Conservation (phyloP, 225 moss, liverwort and hornwort genomes). For the Thuidium tamariscinum region DNA sequence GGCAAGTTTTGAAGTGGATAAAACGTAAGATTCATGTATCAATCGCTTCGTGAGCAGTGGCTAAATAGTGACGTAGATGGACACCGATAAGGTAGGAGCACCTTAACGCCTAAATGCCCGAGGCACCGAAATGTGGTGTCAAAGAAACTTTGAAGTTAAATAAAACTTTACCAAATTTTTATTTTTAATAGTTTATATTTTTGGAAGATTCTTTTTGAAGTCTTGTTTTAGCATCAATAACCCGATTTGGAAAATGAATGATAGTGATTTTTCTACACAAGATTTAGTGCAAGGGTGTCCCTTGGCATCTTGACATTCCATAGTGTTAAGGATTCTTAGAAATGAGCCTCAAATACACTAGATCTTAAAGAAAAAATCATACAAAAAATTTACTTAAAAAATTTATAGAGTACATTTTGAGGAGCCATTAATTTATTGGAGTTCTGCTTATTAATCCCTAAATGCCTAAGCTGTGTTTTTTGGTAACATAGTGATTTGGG, state of each 20-base stretch:
- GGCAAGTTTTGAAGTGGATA: neutral
- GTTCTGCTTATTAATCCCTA: too few species aligned
- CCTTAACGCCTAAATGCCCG: neutral
- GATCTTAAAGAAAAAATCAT: accelerated
- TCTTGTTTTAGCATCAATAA: too few species aligned
- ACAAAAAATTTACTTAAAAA: neutral
- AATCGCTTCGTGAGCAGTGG: neutral
- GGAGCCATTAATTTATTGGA: neutral
- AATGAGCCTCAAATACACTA: neutral
- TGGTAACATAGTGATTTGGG: too few species aligned
- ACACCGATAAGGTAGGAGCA: neutral
- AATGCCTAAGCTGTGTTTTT: too few species aligned
- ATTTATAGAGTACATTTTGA: neutral
- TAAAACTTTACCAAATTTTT: neutral
- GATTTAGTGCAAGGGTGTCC: too few species aligned
- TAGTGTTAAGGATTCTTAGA: neutral
- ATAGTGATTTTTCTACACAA: too few species aligned
- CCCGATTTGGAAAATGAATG: too few species aligned
- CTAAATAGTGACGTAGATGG: neutral
- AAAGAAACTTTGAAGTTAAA: neutral
- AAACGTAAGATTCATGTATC: neutral
- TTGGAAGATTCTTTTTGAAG: too few species aligned
- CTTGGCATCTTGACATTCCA: too few species aligned
- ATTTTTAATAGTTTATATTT: too few species aligned
- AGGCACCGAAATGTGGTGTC: neutral